These are phyloP conservation scores for Prunus armeniaca DNA, from an alignment of 306 rosid species.

Conservation along the genomic window DNA sequence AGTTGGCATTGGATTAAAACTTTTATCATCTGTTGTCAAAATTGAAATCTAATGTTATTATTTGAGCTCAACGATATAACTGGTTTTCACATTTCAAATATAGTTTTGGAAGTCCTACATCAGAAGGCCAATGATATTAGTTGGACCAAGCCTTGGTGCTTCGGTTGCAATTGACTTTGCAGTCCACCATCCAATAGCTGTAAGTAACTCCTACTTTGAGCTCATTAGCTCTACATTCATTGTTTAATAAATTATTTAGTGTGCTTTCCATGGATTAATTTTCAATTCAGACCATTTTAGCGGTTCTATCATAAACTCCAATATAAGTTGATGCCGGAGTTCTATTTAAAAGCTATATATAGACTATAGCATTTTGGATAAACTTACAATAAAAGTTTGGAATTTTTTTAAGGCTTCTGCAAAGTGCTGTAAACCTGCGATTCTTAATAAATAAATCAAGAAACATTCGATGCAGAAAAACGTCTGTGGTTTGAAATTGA, in stretches of 20 bases:
- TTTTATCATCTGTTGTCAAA: neutral
- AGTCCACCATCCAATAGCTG: constrained; percentile 80
- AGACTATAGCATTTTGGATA: no score
- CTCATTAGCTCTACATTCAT: neutral
- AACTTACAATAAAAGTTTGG: no score
- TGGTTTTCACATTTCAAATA: neutral
- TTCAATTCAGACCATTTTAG: neutral
- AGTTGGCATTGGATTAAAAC: neutral
- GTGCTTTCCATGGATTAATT: neutral
- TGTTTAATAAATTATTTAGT: neutral
- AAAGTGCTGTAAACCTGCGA: no score
- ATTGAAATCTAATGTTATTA: neutral
- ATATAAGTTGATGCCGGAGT: no score
- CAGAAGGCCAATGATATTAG: constrained; percentile 77
- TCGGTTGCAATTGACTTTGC: constrained; percentile 95
- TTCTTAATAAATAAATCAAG: no score
- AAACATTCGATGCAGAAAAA: no score
- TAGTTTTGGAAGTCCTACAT: constrained; percentile 88
- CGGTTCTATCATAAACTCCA: neutral
- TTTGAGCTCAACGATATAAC: neutral
- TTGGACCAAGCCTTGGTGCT: constrained; percentile 98
- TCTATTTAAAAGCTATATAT: no score
- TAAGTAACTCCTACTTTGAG: constrained; percentile 32
- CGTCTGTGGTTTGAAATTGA: no score
- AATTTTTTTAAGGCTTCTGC: no score